Evolutionary conservation across 139 green algal species (phyloP).

Genomic region (Monoraphidium neglectum): DNA sequence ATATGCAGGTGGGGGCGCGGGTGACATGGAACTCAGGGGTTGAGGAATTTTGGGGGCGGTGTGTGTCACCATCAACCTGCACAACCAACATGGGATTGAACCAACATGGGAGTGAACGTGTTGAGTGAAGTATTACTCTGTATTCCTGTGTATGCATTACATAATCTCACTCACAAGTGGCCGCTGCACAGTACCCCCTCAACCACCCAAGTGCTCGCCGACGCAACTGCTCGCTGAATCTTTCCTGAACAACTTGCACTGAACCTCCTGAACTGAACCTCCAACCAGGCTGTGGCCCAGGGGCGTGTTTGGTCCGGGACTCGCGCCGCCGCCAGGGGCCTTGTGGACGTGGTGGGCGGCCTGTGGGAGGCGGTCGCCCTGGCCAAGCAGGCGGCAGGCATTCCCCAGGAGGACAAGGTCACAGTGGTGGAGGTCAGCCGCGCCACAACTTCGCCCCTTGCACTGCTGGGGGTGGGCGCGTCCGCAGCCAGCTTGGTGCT

Average conservation of each 20-base stretch:
- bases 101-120: not conserved
- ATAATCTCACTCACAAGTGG: too few species aligned
- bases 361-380: conserved; percentile 73
- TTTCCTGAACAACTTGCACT: not conserved
- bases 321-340: conserved; percentile 57
- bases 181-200: too few species aligned
- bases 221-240: too few species aligned
- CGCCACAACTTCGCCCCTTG: conserved; percentile 41
- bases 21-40: conserved; percentile 22
- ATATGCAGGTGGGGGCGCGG: conserved; percentile 70
- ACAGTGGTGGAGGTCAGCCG: conserved; percentile 55
- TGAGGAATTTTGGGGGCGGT: not conserved
- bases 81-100: not conserved
- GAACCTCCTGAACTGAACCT: not conserved
- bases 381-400: conserved; percentile 75
- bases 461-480: conserved; percentile 33
- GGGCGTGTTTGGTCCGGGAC: conserved; percentile 90
- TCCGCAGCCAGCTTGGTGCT: too few species aligned
- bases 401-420: conserved; percentile 42
- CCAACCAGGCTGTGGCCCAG: conserved; percentile 52
- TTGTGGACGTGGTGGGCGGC: conserved; percentile 90
- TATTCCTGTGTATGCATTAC: too few species aligned
- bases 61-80: not conserved
- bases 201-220: too few species aligned
- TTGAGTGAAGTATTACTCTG: too few species aligned